Conservation (phyloP, 176 grass and related monocot species). For the Paspalum notatum region DNA sequence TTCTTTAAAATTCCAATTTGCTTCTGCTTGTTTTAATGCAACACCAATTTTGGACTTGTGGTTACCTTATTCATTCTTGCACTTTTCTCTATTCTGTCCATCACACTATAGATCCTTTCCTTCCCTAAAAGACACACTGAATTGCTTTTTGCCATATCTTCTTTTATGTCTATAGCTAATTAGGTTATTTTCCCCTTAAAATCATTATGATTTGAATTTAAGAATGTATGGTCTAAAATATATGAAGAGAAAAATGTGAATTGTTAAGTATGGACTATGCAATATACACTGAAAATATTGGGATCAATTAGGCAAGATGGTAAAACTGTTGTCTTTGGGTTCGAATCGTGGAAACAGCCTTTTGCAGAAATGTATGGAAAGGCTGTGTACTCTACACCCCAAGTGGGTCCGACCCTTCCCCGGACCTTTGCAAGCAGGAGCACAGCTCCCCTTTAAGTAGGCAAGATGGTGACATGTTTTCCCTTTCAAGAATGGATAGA, state of each 20-base stretch:
- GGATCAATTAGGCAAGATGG: not conserved
- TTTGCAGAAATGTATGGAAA: no score
- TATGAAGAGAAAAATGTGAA: not conserved
- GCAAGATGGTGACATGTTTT: not conserved
- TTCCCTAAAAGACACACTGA: not conserved
- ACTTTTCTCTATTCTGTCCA: conserved; percentile 8
- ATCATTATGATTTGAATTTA: not conserved
- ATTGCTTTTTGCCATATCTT: not conserved
- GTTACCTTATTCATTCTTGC: not conserved
- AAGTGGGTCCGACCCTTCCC: no score
- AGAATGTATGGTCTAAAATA: no score
- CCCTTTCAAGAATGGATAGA: not conserved
- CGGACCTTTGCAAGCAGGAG: no score
- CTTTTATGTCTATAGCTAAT: not conserved
- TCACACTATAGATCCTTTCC: not conserved
- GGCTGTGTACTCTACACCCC: no score
- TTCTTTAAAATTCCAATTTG: not conserved
- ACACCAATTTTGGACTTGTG: not conserved
- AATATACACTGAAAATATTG: not conserved
- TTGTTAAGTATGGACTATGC: not conserved
- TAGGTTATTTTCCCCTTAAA: conserved; percentile 17
- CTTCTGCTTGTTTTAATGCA: not conserved
- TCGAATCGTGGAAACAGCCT: no score
- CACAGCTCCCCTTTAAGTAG: not conserved
- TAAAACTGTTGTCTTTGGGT: no score